Conservation (phyloP, 306 rosid genomes). For the Ziziphus jujuba region DNA sequence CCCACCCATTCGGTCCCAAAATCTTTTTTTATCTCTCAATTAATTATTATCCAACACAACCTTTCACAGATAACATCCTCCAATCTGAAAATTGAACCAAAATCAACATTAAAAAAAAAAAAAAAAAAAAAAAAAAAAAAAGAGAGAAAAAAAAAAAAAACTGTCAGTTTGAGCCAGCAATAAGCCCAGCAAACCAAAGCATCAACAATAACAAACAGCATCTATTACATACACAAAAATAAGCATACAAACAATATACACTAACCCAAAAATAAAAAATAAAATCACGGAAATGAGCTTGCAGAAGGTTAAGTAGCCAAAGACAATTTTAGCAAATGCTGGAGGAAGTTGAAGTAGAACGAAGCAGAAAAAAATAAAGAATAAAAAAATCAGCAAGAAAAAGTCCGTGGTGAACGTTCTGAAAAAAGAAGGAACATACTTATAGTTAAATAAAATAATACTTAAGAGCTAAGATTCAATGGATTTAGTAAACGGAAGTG, state of each 20-base stretch:
- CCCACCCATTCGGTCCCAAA: constrained; percentile 53
- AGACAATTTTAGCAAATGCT: constrained; percentile 45
- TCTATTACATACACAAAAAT: constrained; percentile 15
- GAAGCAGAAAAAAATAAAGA: constrained; percentile 16
- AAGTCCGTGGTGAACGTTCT: constrained; percentile 18
- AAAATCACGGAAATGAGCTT: constrained; percentile 24
- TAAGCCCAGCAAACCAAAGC: constrained; percentile 18
- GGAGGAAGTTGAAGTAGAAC: constrained; percentile 29
- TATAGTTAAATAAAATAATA: constrained; percentile 12
- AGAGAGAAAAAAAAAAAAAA: background rate
- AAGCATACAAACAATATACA: background rate
- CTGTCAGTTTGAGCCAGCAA: too few species aligned
- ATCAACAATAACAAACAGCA: constrained; percentile 5
- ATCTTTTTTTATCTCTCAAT: constrained; percentile 35
- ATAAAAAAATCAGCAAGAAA: too few species aligned
- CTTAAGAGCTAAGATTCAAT: constrained; percentile 58
- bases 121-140: background rate
- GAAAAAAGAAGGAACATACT: constrained; percentile 11
- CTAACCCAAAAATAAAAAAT: background rate
- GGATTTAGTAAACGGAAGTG: constrained; percentile 28
- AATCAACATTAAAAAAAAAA: background rate
- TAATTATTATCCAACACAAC: constrained; percentile 19
- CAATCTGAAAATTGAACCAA: constrained; percentile 28
- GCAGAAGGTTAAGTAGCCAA: constrained; percentile 33
- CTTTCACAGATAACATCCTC: constrained; percentile 43